A percentile compares a stretch with the other conserved stretches of the same genome.
Evolutionary conservation across 1,284 basidiomycete genomes (phyloP).

Genomic region (Filobasidium uniguttulatum): DNA sequence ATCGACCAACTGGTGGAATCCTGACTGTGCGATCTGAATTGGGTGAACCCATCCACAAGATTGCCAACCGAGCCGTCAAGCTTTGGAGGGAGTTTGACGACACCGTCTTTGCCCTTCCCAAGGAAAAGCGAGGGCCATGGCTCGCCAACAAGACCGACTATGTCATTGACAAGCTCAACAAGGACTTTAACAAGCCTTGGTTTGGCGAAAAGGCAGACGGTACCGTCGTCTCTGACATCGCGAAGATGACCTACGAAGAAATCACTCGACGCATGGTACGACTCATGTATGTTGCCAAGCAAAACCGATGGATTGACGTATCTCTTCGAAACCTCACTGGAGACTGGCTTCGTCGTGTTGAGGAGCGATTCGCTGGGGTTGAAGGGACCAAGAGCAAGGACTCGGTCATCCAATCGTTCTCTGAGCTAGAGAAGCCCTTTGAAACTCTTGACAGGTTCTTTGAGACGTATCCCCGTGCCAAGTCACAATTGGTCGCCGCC

Average conservation of each 20-base stretch:
- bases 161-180: slow-evolving; percentile 83
- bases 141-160: slow-evolving; percentile 73
- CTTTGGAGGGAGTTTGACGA: slow-evolving; percentile 98
- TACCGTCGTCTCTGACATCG: slow-evolving; percentile 65
- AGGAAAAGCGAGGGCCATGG: slow-evolving; percentile 88
- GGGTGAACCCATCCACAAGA: slow-evolving; percentile 98
- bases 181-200: slow-evolving; percentile 93
- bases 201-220: slow-evolving; percentile 91
- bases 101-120: slow-evolving; percentile 82
- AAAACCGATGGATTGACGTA: slow-evolving; percentile 84
- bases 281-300: slow-evolving; percentile 82
- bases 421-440: slow-evolving; percentile 65
- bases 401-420: slow-evolving; percentile 80
- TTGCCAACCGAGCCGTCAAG: slow-evolving; percentile 89
- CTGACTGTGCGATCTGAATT: slow-evolving; percentile 95
- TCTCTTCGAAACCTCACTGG: slow-evolving; percentile 91
- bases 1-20: slow-evolving; percentile 86
- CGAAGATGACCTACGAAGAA: slow-evolving; percentile 98
- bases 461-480: slow-evolving; percentile 64
- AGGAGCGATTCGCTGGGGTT: slow-evolving; percentile 93
- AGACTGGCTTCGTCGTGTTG: slow-evolving; percentile 90
- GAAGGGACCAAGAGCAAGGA: slow-evolving; percentile 61
- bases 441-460: slow-evolving; percentile 74
- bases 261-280: slow-evolving; percentile 78
- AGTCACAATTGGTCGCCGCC: slow-evolving; percentile 74